A percentile compares a stretch with the other conserved stretches of the same genome.
phyloP scores from a whole-genome alignment of 306 rosid species.

The Luffa aegyptiaca region DNA sequence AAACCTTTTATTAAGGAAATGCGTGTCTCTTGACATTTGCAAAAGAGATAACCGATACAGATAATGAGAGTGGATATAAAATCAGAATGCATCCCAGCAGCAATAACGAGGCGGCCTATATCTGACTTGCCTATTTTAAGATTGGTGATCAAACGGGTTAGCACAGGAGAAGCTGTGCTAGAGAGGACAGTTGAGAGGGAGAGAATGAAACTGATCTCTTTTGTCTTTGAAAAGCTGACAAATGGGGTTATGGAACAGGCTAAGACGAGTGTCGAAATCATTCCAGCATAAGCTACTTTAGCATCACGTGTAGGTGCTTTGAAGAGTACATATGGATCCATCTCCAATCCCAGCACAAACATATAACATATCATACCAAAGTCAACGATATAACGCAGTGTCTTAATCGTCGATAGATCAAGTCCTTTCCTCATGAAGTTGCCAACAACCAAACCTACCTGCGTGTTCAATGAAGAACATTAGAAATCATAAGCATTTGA shows the following conservation, averaged over 20 bases:
- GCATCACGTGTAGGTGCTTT: slow-evolving; percentile 50
- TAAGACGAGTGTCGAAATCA: slow-evolving; percentile 46
- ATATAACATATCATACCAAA: slow-evolving; percentile 84
- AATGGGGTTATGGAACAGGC: slow-evolving; percentile 34
- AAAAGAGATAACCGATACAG: slow-evolving; percentile 45
- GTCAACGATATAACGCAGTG: slow-evolving; percentile 56
- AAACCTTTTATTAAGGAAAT: background rate
- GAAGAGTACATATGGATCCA: slow-evolving; percentile 60
- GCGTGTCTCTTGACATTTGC: background rate
- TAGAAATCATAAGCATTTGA: background rate
- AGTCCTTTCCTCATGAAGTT: slow-evolving; percentile 37
- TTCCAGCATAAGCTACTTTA: slow-evolving; percentile 59
- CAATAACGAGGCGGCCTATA: slow-evolving; percentile 75
- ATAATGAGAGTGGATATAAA: slow-evolving; percentile 49
- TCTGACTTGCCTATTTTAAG: slow-evolving; percentile 83
- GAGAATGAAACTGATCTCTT: slow-evolving; percentile 30
- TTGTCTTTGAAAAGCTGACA: slow-evolving; percentile 16
- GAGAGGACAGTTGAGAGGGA: slow-evolving; percentile 49
- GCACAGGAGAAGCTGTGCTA: slow-evolving; percentile 74
- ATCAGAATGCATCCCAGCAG: slow-evolving; percentile 83
- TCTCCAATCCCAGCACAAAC: slow-evolving; percentile 88
- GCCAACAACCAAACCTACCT: slow-evolving; percentile 70
- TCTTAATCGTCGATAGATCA: slow-evolving; percentile 18
- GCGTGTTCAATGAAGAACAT: slow-evolving; percentile 9
- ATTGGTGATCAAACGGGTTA: slow-evolving; percentile 57